Conservation (phyloP, 495 filamentous ascomycete species). For the Evernia prunastri region DNA sequence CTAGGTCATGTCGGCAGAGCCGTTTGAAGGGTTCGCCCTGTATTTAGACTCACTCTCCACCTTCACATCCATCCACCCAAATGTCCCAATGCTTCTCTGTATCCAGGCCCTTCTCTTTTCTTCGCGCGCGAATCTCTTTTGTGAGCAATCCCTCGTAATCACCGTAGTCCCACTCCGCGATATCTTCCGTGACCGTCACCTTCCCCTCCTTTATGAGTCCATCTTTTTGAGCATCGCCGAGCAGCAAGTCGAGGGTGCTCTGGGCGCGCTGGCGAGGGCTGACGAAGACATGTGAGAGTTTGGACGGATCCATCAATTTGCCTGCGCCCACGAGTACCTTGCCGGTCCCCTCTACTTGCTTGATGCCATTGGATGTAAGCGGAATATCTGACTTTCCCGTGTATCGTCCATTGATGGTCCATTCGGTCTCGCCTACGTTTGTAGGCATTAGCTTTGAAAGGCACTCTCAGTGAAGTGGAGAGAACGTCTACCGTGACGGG, state of each 20-base stretch:
- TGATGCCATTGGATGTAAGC: conserved; percentile 67
- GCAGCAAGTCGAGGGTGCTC: conserved; percentile 66
- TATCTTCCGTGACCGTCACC: conserved; percentile 56
- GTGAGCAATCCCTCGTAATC: conserved; percentile 75
- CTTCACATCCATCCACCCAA: conserved; percentile 73
- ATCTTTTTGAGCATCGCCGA: conserved; percentile 38
- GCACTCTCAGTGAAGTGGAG: background rate
- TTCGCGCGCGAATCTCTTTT: conserved; percentile 53
- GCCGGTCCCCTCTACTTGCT: conserved; percentile 63
- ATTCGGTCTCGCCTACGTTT: conserved; percentile 68
- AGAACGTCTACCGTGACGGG: conserved; percentile 32
- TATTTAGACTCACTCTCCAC: conserved; percentile 36
- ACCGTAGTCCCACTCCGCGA: conserved; percentile 86
- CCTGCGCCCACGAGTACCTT: conserved; percentile 65
- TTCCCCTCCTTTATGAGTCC: conserved; percentile 26
- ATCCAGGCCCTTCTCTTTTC: conserved; percentile 55
- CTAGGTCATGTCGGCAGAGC: conserved; percentile 18
- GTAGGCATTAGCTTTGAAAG: background rate
- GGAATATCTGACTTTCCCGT: conserved; percentile 78
- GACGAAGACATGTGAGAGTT: conserved; percentile 69
- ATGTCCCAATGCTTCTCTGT: conserved; percentile 60
- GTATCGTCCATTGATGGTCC: conserved; percentile 79
- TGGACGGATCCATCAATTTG: conserved; percentile 67
- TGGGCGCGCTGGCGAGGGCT: conserved; percentile 73
- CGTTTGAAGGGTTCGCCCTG: background rate